These are phyloP conservation scores for Liquidambar formosana DNA, from an alignment of 164 flowering plant species.

Conservation along the genomic window DNA sequence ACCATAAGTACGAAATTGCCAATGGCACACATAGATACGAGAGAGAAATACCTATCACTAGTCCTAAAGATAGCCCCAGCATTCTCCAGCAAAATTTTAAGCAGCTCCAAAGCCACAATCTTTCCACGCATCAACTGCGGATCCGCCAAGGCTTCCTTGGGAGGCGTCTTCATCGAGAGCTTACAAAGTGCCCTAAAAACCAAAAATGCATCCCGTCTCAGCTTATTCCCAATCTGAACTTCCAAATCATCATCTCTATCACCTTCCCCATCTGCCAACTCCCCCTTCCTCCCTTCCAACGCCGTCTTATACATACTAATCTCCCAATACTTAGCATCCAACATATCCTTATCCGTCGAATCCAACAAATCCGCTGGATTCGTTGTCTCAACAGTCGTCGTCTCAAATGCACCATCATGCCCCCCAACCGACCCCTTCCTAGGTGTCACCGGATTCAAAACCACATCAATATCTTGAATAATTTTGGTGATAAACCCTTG, in stretches of 20 bases:
- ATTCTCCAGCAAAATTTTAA: slow-evolving; percentile 97
- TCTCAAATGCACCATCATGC: slow-evolving; percentile 96
- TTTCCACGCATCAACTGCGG: slow-evolving; percentile 96
- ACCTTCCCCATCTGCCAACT: slow-evolving; percentile 85
- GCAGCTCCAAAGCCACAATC: slow-evolving; percentile 96
- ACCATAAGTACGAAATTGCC: too few species aligned
- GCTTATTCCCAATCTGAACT: slow-evolving; percentile 97
- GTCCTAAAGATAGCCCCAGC: slow-evolving; percentile 98
- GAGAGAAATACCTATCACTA: slow-evolving; percentile 79
- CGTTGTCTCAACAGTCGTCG: slow-evolving; percentile 84
- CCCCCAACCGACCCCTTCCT: slow-evolving; percentile 37
- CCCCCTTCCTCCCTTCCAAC: slow-evolving; percentile 97
- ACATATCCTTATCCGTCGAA: slow-evolving; percentile 98
- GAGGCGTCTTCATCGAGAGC: slow-evolving; percentile 98
- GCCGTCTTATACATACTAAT: slow-evolving; percentile 99
- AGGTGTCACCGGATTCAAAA: slow-evolving; percentile 63
- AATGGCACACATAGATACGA: too few species aligned
- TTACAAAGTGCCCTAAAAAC: slow-evolving; percentile 97
- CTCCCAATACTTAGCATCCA: slow-evolving; percentile 99
- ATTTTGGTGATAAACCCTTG: slow-evolving; percentile 96
- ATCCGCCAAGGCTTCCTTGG: slow-evolving; percentile 89
- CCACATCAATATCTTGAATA: slow-evolving; percentile 93
- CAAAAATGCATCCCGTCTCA: slow-evolving; percentile 94
- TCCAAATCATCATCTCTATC: slow-evolving; percentile 96
- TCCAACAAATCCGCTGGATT: slow-evolving; percentile 97